Evolutionary conservation across 108 stramenopile species (phyloP).

Genomic region (Nannochloropsis salina): DNA sequence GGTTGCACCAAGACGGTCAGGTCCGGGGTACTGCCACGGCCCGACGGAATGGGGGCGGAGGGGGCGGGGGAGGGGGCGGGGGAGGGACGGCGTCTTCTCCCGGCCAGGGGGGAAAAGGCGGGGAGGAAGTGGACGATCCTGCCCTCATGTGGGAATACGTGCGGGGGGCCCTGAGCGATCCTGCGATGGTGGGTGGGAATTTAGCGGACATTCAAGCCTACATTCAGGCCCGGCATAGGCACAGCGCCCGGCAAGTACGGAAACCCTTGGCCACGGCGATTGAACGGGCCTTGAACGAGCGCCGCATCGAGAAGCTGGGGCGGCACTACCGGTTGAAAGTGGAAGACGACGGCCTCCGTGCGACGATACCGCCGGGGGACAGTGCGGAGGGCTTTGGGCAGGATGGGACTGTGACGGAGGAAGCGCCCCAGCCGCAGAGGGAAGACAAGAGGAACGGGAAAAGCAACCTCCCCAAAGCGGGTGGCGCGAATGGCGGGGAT

Average conservation of each 20-base stretch:
- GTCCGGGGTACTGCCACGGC: too few species aligned
- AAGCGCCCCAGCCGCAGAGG: too few species aligned
- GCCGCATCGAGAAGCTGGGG: not conserved
- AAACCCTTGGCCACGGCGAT: not conserved
- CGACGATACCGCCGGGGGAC: too few species aligned
- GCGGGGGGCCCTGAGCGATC: not conserved
- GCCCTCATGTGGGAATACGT: slow-evolving; percentile 4
- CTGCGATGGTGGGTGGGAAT: not conserved
- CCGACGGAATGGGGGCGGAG: not conserved
- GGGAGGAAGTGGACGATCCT: not conserved
- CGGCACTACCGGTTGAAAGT: not conserved
- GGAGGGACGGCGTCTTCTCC: not conserved
- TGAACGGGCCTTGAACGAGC: not conserved
- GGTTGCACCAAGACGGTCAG: too few species aligned
- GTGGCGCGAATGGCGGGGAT: too few species aligned
- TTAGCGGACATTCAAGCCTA: not conserved
- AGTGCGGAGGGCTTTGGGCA: too few species aligned
- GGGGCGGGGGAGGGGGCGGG: not conserved
- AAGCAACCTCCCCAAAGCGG: too few species aligned
- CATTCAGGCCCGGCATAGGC: not conserved
- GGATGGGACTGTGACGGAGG: too few species aligned
- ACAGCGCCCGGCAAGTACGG: not conserved
- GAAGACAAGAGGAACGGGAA: too few species aligned
- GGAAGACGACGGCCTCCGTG: too few species aligned
- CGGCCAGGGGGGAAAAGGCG: not conserved